phyloP scores from a whole-genome alignment of 169 alveolate genomes.

The Eimeria falciformis region DNA sequence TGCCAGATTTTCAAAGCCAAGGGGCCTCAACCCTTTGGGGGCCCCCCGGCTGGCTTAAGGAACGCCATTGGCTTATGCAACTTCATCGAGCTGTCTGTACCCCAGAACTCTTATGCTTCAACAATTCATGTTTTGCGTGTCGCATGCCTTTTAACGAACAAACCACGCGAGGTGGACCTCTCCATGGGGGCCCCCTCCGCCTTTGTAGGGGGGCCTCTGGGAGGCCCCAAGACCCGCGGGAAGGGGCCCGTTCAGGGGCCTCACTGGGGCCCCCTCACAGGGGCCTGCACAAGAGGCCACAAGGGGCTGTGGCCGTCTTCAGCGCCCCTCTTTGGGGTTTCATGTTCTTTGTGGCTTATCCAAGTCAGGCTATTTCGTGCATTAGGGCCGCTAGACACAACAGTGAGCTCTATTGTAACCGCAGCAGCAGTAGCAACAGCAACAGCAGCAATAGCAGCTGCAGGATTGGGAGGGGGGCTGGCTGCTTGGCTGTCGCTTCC shows the following conservation, averaged over 20 bases:
- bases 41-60: no score
- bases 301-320: neutral
- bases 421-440: no score
- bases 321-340: neutral
- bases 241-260: neutral
- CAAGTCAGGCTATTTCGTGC: no score
- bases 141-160: no score
- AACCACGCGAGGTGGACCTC: neutral
- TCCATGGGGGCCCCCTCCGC: neutral
- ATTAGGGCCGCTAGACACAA: no score
- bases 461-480: no score
- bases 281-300: neutral
- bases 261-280: neutral
- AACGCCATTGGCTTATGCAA: neutral
- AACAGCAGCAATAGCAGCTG: no score
- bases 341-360: no score
- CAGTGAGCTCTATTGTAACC: no score
- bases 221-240: neutral
- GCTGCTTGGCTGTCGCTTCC: no score
- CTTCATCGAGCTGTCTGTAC: neutral
- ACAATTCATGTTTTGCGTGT: neutral
- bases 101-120: neutral
- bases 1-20: neutral
- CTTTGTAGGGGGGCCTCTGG: neutral
- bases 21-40: neutral